Conservation (phyloP, 2,329 filamentous ascomycete species). For the Aureobasidium vineae region DNA sequence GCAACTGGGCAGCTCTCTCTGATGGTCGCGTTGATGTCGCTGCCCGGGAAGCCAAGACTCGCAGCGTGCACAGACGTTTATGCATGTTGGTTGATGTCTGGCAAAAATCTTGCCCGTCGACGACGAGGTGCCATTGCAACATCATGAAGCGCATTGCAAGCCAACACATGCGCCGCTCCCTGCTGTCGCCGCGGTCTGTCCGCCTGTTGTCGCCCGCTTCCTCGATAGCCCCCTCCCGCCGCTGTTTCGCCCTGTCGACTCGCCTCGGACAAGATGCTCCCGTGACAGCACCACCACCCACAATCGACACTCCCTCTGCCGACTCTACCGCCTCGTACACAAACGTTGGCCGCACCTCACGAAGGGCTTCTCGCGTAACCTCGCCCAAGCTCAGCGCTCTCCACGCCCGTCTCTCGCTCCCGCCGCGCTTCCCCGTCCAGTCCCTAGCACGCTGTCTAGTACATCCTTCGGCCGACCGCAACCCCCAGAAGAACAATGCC, state of each 20-base stretch:
- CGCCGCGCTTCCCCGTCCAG: conserved; percentile 76
- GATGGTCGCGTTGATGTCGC: background rate
- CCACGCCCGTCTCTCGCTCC: conserved; percentile 81
- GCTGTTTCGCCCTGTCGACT: conserved; percentile 9
- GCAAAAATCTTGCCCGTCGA: conserved; percentile 22
- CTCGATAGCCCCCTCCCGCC: background rate
- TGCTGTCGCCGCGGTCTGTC: conserved; percentile 2
- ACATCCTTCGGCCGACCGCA: conserved; percentile 77
- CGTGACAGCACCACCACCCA: background rate
- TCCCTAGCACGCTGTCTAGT: conserved; percentile 84
- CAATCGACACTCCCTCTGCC: background rate
- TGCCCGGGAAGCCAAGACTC: background rate
- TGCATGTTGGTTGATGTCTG: background rate
- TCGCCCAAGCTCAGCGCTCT: conserved; percentile 92
- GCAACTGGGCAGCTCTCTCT: background rate
- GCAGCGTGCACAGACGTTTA: background rate
- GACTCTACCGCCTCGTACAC: background rate
- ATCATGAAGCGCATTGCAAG: conserved; percentile 18
- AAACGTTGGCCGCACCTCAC: background rate
- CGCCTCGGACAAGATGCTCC: conserved; percentile 15
- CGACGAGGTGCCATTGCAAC: conserved; percentile 18
- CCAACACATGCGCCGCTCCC: conserved; percentile 15
- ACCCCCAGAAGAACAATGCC: conserved; percentile 82
- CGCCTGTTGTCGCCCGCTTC: background rate
- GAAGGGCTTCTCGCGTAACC: conserved; percentile 37